Base-by-base conservation (phyloP, 306 rosid genomes). In the Cicer bijugum region DNA sequence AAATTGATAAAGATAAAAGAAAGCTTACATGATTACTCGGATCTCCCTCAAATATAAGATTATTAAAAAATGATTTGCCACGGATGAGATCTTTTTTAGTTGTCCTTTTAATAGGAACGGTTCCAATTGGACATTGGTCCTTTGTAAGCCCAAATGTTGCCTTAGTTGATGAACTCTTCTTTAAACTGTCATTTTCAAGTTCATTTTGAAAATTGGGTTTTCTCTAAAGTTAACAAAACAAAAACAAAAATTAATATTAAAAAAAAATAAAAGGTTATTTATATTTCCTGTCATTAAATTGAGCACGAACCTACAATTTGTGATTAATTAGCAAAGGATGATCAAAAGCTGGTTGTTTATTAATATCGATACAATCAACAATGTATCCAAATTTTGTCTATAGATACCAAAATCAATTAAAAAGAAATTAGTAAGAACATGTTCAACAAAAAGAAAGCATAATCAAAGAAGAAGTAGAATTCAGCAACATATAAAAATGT, bases 91-190 rank as follows among this genome's bases (percentile, higher is more conserved):
- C 46, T 12, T 48, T 10, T 46, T 47, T 45, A 3, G 19, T 57
- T 17, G 37, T 46, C 42, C 71, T 59, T 0, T 37, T 51, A 52
- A 79, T 19, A 12, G 75, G 64, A 65, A 72, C 46, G 0, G 48
- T 45, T 46, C 64, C 75, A 0, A 0, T 9, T 9, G 78, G 79
- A 72, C 83, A 79, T 0, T 1, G 1, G 0, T 4, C 33, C 1
- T 70, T 55, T 35, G 33, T 14, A 33, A 78, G 48, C 1, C 68
- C 44, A 62, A 28, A 12, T 8, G 6, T 39, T 0, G 28, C 0
- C 6, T 7, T 51, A 60, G 2, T 4, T 2, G 6, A 9, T 16
- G 74, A 64, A n/a, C 1, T 38, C 8, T 19, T 45, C 8, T n/a
- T 45, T 12, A 44, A 4, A 10, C 11, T 44, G 1, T 1, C 4